Evolutionary conservation across 306 rosid genomes (phyloP), one percentile per base, ranked within the genome.

Genomic region (Acacia melanoxylon): DNA sequence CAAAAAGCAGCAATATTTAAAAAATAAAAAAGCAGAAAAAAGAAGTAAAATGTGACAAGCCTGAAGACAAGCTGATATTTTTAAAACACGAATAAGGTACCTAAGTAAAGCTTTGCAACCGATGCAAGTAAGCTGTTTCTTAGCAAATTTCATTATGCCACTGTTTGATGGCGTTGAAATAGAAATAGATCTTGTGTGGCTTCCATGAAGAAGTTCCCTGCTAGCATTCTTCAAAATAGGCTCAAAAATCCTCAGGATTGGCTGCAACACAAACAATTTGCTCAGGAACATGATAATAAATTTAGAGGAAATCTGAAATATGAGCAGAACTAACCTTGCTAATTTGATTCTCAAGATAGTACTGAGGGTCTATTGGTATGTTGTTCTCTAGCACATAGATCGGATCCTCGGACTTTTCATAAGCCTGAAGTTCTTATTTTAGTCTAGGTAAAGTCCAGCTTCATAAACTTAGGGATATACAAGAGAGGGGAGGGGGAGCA

Each of bases 151-250:
- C 99, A 91, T 91, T 84, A 95, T 92, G 82, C 99, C 99, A 74
- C 97, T 84, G 78, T 93, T 95, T 74, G 98, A 85, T 2, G 99
- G 99, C 42, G 97, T 95, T 66, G 99, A 92, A 66, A 91, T 93
- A 79, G 96, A 93, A 71, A 95, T 92, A 72, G 99, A 95, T 89
- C 98, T 71, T 74, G 98, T 95, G 86, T 95, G 98, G 84, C 93
- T 89, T 85, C 99, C 99, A 76, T 95, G 98, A 69, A 95, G 94
- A 92, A 95, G 99, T 88, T 95, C 99, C 84, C 80, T 90, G 90
- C 94, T 92, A 61, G 99, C 99, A 91, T 95, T 93, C 87, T 93
- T 93, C 87, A 95, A 80, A 88, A 95, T 95, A 67, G 99, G 99
- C 83, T 95, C 97, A 86, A 95, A 95, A 81, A 95, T 92, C 87